Percentiles rank a stretch among this genome's conserved stretches.
These are phyloP conservation scores for Arabidopsis lyrata DNA, from an alignment of 441 rosid species.

Conservation along the genomic window DNA sequence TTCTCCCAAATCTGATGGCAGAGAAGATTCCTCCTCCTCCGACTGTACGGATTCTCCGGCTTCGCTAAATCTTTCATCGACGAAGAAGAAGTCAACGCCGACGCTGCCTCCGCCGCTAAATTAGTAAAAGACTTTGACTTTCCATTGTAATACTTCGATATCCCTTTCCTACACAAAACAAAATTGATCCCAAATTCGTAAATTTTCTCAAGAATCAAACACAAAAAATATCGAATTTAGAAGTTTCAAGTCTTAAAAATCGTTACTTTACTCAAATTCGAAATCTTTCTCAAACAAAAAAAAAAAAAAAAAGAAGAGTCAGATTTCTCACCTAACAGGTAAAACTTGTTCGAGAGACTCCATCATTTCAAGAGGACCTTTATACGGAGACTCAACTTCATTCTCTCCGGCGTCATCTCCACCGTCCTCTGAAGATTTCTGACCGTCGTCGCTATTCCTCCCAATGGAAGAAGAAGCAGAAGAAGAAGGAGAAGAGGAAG, in stretches of 20 bases:
- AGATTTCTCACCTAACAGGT: conserved; percentile 63
- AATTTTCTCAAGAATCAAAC: neutral
- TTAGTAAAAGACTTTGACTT: conserved; percentile 85
- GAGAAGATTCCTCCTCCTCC: conserved; percentile 66
- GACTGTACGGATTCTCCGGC: conserved; percentile 72
- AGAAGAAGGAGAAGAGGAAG: conserved; percentile 50
- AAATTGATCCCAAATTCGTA: neutral
- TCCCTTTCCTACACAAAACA: conserved; percentile 66
- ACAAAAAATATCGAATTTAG: neutral
- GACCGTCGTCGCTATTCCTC: conserved; percentile 59
- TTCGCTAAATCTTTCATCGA: conserved; percentile 70
- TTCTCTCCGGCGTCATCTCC: conserved; percentile 50
- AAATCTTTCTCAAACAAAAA: too few relatives aligned
- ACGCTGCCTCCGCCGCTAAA: conserved; percentile 51
- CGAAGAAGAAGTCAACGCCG: conserved; percentile 48
- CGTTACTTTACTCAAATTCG: neutral
- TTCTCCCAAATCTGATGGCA: conserved; percentile 73
- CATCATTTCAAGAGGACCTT: conserved; percentile 63
- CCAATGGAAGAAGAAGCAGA: conserved; percentile 72
- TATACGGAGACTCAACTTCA: conserved; percentile 74
- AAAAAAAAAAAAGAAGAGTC: neutral
- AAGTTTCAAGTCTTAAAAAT: neutral
- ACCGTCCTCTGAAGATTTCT: conserved; percentile 46
- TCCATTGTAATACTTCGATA: conserved; percentile 80
- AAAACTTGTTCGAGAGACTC: conserved; percentile 71